Evolutionary conservation across 2,329 filamentous ascomycete genomes (phyloP).

Genomic region (Fusarium sp.): DNA sequence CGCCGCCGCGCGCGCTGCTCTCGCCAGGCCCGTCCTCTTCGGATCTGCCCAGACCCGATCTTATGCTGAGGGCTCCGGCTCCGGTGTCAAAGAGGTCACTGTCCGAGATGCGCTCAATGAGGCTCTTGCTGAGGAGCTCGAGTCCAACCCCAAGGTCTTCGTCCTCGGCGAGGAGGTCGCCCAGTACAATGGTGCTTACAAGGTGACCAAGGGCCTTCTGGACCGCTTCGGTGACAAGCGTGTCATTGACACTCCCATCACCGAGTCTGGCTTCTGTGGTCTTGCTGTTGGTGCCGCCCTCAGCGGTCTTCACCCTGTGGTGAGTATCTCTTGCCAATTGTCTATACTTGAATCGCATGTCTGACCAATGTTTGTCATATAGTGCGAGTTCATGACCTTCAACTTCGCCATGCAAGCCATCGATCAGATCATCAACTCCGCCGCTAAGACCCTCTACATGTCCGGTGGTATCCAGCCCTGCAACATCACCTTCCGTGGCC

Average conservation of each 20-base stretch:
- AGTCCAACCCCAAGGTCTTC: constrained; percentile 93
- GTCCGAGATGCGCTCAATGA: constrained; percentile 98
- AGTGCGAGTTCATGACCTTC: constrained; percentile 99
- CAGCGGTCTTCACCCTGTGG: constrained; percentile 90
- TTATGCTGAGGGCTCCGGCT: constrained; percentile 59
- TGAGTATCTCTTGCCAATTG: constrained; percentile 59
- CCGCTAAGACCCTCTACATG: constrained; percentile 99
- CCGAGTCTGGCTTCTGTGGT: constrained; percentile 93
- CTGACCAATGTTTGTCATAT: constrained; percentile 22
- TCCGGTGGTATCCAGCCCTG: constrained; percentile 99
- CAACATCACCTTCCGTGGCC: constrained; percentile 99
- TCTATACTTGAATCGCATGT: background rate
- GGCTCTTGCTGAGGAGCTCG: constrained; percentile 96
- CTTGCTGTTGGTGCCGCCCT: constrained; percentile 93
- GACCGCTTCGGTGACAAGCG: constrained; percentile 97
- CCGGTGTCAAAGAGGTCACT: constrained; percentile 86
- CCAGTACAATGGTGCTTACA: constrained; percentile 99
- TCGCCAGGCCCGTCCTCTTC: constrained; percentile 51
- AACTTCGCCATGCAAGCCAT: constrained; percentile 99
- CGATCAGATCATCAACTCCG: constrained; percentile 99
- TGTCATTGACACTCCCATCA: constrained; percentile 98
- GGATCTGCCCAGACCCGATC: constrained; percentile 58
- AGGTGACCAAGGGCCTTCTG: constrained; percentile 96
- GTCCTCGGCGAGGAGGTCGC: constrained; percentile 97
- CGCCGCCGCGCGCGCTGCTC: constrained; percentile 49